A percentile compares a stretch with the other conserved stretches of the same genome.
These are phyloP conservation scores for Eragrostis nindensis DNA, from an alignment of 176 grass and related monocot species.

Conservation along the genomic window DNA sequence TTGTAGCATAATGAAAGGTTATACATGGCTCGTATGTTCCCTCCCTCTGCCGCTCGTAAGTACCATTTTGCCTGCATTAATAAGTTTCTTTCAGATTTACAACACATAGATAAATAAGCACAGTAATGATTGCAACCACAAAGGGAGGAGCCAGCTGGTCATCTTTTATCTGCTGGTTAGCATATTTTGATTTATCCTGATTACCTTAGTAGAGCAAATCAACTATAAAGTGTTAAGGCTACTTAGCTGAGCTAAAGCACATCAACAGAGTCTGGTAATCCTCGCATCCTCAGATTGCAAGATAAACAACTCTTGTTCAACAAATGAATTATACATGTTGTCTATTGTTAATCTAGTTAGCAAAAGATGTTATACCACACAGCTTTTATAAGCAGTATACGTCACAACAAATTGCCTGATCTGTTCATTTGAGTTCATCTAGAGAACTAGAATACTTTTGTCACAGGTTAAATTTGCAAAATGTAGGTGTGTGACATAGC, in stretches of 20 bases:
- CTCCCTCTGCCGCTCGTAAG: conserved; percentile 68
- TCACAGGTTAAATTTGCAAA: neutral
- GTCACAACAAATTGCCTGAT: neutral
- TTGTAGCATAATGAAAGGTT: conserved; percentile 70
- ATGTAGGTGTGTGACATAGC: neutral
- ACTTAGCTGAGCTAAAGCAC: neutral
- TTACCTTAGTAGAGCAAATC: neutral
- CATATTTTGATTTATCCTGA: conserved; percentile 7
- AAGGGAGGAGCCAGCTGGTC: neutral
- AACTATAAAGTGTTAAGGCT: neutral
- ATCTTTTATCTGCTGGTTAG: conserved; percentile 5
- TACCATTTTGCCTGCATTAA: conserved; percentile 77
- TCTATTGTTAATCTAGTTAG: neutral
- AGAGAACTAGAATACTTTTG: conserved; percentile 18
- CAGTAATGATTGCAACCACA: neutral
- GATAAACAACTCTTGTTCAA: conserved; percentile 17
- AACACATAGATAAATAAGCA: conserved; percentile 8
- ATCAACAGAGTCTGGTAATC: neutral
- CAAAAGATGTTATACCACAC: neutral
- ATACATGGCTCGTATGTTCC: conserved; percentile 74
- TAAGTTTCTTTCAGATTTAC: conserved; percentile 35
- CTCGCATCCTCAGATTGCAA: neutral
- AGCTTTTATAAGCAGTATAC: neutral
- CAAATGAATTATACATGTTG: neutral
- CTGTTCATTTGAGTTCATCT: neutral